These are phyloP conservation scores for Trichoderma afroharzianum DNA, from an alignment of 2,329 filamentous ascomycete genomes.

Conservation along the genomic window DNA sequence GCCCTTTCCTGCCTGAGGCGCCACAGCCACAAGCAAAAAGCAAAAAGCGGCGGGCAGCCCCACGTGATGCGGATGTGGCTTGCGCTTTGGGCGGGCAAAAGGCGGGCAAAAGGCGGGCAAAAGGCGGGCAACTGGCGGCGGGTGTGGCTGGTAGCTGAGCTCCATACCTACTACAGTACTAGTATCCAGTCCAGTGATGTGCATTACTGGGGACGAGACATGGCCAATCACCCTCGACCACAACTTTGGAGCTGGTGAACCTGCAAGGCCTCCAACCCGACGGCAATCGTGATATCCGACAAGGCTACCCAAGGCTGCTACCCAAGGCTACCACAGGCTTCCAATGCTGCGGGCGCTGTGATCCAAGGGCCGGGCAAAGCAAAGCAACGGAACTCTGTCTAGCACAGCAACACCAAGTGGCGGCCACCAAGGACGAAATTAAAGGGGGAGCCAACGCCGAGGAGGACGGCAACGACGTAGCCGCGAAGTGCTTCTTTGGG, in stretches of 20 bases:
- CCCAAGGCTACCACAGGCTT: neutral
- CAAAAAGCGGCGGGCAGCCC: neutral
- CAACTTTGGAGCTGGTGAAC: neutral
- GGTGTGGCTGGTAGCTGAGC: conserved; percentile 17
- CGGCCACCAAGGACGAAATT: neutral
- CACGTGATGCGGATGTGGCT: conserved; percentile 32
- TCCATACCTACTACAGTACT: too few species aligned
- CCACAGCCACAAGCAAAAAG: neutral
- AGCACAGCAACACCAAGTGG: neutral
- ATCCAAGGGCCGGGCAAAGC: conserved; percentile 1
- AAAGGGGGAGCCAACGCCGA: neutral
- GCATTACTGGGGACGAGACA: conserved; percentile 1
- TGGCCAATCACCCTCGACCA: conserved; percentile 17
- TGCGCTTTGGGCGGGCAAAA: conserved; percentile 17
- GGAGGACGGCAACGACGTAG: conserved; percentile 1
- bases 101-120: too few species aligned
- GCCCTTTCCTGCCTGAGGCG: conserved; percentile 34
- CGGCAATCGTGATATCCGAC: neutral
- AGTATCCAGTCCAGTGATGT: neutral
- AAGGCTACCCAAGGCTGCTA: neutral
- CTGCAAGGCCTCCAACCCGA: conserved; percentile 3
- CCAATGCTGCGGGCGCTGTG: conserved; percentile 17
- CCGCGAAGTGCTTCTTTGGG: neutral
- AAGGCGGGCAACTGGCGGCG: neutral
- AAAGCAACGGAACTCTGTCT: neutral